phyloP scores from a whole-genome alignment of 1,284 basidiomycete genomes.

The Irpex rosettiformis region DNA sequence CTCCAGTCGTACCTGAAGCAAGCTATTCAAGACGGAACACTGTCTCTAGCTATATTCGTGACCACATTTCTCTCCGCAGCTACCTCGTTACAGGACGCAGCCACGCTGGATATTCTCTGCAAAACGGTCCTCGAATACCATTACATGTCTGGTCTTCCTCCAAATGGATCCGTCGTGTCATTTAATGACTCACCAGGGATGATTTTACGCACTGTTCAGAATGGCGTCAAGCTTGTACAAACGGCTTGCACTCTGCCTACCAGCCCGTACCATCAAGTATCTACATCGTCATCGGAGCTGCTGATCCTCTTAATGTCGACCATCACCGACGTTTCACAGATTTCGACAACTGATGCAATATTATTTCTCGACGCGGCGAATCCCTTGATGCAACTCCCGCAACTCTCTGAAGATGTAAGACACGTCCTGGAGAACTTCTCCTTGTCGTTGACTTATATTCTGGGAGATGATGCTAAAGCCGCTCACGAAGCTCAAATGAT shows the following conservation, averaged over 20 bases:
- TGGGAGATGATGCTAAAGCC: constrained; percentile 66
- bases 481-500: constrained; percentile 65
- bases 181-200: constrained; percentile 42
- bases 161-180: constrained; percentile 50
- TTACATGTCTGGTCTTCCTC: constrained; percentile 51
- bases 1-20: constrained; percentile 59
- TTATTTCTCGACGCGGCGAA: constrained; percentile 42
- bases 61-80: constrained; percentile 47
- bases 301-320: constrained; percentile 56
- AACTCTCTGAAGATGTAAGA: constrained; percentile 46
- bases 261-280: constrained; percentile 59
- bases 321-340: constrained; percentile 52
- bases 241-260: constrained; percentile 54
- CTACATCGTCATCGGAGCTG: constrained; percentile 57
- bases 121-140: constrained; percentile 58
- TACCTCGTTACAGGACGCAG: constrained; percentile 49
- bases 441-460: constrained; percentile 52
- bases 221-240: constrained; percentile 55
- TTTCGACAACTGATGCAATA: constrained; percentile 56
- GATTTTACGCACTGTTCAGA: constrained; percentile 53
- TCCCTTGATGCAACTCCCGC: constrained; percentile 32
- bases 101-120: constrained; percentile 68
- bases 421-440: constrained; percentile 58
- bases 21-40: constrained; percentile 51
- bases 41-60: constrained; percentile 58